phyloP scores from a whole-genome alignment of 2,329 filamentous ascomycete genomes.

The Corynespora cassiicola region DNA sequence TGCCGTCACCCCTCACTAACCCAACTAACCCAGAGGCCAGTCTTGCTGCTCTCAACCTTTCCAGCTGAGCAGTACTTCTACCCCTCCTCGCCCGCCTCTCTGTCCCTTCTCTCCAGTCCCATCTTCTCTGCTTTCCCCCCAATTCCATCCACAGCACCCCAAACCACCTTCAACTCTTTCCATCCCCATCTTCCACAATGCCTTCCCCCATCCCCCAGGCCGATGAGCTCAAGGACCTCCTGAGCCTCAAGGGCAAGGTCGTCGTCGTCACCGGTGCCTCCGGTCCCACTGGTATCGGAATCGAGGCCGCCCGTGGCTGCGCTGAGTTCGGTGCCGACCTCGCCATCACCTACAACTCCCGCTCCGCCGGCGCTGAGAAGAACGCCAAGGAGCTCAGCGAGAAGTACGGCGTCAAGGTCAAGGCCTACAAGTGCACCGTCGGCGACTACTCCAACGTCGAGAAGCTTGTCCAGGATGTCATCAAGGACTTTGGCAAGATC shows the following conservation, averaged over 20 bases:
- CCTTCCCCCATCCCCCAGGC: slow-evolving; percentile 64
- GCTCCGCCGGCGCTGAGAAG: slow-evolving; percentile 67
- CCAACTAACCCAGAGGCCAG: slow-evolving; percentile 22
- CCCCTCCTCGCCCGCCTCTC: slow-evolving; percentile 31
- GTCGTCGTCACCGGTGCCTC: slow-evolving; percentile 60
- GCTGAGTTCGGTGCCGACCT: slow-evolving; percentile 70
- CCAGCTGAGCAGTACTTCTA: slow-evolving; percentile 38
- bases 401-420: slow-evolving; percentile 69
- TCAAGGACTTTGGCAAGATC: slow-evolving; percentile 74
- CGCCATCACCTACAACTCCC: slow-evolving; percentile 71
- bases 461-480: slow-evolving; percentile 64
- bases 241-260: slow-evolving; percentile 61
- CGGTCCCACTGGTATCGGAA: slow-evolving; percentile 72
- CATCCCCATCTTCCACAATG: slow-evolving; percentile 50
- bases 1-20: slow-evolving; percentile 34
- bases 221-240: slow-evolving; percentile 63
- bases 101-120: slow-evolving; percentile 13
- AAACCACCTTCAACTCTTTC: slow-evolving; percentile 15
- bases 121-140: slow-evolving; percentile 16
- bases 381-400: slow-evolving; percentile 67
- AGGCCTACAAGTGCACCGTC: slow-evolving; percentile 71
- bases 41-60: slow-evolving; percentile 25
- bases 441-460: slow-evolving; percentile 63
- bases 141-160: too few relatives aligned
- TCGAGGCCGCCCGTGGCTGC: slow-evolving; percentile 69